Conservation (phyloP, 2,329 filamentous ascomycete species). For the Phialemoniopsis sp. region DNA sequence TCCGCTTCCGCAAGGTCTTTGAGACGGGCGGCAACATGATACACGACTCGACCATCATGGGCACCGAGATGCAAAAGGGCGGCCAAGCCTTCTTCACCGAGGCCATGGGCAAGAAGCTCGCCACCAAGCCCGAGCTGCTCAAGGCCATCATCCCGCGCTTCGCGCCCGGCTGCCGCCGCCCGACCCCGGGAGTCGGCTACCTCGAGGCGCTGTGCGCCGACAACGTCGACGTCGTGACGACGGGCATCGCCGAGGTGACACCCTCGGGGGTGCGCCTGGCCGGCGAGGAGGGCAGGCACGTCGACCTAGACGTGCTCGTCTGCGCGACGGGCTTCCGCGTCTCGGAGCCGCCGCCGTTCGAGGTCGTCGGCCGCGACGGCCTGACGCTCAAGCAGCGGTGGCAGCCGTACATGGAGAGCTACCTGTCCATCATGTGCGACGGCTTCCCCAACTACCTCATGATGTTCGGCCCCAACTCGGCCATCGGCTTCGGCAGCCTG, state of each 20-base stretch:
- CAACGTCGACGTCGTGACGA: slow-evolving; percentile 34
- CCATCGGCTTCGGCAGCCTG: slow-evolving; percentile 41
- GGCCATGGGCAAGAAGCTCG: slow-evolving; percentile 34
- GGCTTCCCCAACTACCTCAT: slow-evolving; percentile 46
- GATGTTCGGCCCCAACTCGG: slow-evolving; percentile 43
- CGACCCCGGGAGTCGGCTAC: slow-evolving; percentile 40
- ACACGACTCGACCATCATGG: slow-evolving; percentile 33
- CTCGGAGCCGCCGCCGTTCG: slow-evolving; percentile 33
- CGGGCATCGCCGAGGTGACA: slow-evolving; percentile 25
- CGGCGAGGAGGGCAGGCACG: slow-evolving; percentile 12
- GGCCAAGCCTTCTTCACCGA: slow-evolving; percentile 23
- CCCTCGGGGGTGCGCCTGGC: slow-evolving; percentile 25
- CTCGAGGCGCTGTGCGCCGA: slow-evolving; percentile 34
- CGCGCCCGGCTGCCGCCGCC: slow-evolving; percentile 36
- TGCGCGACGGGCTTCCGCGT: slow-evolving; percentile 43
- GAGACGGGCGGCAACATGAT: slow-evolving; percentile 36
- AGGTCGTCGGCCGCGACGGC: slow-evolving; percentile 30
- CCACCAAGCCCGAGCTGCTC: slow-evolving; percentile 36
- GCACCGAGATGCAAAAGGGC: slow-evolving; percentile 24
- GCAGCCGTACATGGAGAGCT: slow-evolving; percentile 31
- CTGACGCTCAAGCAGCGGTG: slow-evolving; percentile 32
- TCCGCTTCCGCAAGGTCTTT: slow-evolving; percentile 37
- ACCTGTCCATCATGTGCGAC: slow-evolving; percentile 40
- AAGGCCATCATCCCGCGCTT: slow-evolving; percentile 37
- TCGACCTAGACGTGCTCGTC: slow-evolving; percentile 38